phyloP scores from a whole-genome alignment of 176 grass and related monocot genomes.

The Avena atlantica region DNA sequence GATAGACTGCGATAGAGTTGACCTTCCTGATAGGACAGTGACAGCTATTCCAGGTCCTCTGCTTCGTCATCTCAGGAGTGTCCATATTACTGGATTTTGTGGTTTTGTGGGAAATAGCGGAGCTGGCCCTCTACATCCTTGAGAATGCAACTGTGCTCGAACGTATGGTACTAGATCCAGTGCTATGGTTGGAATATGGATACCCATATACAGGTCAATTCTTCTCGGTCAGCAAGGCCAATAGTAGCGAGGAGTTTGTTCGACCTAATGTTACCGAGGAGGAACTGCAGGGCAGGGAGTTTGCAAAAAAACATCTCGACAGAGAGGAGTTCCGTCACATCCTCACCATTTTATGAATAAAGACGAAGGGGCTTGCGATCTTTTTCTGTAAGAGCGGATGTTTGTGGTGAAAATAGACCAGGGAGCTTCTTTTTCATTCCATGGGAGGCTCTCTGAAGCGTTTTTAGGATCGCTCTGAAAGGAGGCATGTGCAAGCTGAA shows the following conservation, averaged over 20 bases:
- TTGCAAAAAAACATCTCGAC: neutral
- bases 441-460: neutral
- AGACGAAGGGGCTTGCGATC: neutral
- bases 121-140: neutral
- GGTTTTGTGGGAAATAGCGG: neutral
- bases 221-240: neutral
- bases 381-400: neutral
- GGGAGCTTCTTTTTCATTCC: neutral
- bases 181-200: neutral
- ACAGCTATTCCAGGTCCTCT: neutral
- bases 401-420: neutral
- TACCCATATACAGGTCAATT: neutral
- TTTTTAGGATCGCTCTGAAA: neutral
- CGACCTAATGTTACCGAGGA: neutral
- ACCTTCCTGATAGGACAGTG: neutral
- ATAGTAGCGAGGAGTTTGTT: neutral
- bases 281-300: neutral
- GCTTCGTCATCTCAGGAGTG: neutral
- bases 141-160: neutral
- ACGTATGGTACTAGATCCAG: neutral
- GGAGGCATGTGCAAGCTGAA: neutral
- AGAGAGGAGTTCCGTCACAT: neutral
- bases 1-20: neutral
- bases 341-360: neutral
- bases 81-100: neutral